These are phyloP conservation scores for Yueomyces sp. DNA, from an alignment of 1,139 yeast species.

Conservation along the genomic window DNA sequence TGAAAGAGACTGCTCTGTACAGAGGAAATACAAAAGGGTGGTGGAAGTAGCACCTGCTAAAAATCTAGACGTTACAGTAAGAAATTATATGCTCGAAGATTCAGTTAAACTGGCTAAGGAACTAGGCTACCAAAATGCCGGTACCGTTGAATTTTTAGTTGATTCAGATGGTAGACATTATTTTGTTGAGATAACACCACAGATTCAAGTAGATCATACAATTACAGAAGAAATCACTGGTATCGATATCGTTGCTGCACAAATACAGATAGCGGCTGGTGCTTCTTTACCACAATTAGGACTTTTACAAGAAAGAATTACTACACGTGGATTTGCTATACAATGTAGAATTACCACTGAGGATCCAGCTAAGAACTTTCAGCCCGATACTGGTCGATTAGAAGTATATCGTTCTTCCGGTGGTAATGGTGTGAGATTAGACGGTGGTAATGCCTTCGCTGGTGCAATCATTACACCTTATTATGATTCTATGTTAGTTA, in stretches of 20 bases:
- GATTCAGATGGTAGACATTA: slow-evolving; percentile 94
- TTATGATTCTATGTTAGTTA: slow-evolving; percentile 96
- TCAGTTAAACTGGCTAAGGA: slow-evolving; percentile 85
- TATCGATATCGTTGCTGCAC: slow-evolving; percentile 95
- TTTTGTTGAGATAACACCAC: slow-evolving; percentile 95
- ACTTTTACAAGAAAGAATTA: slow-evolving; percentile 81
- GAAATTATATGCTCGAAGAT: slow-evolving; percentile 86
- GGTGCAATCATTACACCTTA: slow-evolving; percentile 96
- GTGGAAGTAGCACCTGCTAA: slow-evolving; percentile 99
- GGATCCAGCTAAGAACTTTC: slow-evolving; percentile 93
- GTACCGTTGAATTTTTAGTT: slow-evolving; percentile 96
- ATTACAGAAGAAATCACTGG: slow-evolving; percentile 99
- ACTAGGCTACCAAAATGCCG: slow-evolving; percentile 92
- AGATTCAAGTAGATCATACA: slow-evolving; percentile 98
- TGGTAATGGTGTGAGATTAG: slow-evolving; percentile 97
- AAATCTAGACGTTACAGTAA: slow-evolving; percentile 64
- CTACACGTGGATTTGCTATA: slow-evolving; percentile 94
- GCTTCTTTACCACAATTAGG: slow-evolving; percentile 89
- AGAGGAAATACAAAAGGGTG: slow-evolving; percentile 97
- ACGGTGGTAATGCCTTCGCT: slow-evolving; percentile 99
- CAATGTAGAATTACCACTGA: slow-evolving; percentile 99
- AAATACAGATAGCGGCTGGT: slow-evolving; percentile 98
- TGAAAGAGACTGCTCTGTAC: slow-evolving; percentile 98
- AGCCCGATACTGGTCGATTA: slow-evolving; percentile 96
- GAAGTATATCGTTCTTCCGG: slow-evolving; percentile 98